phyloP scores from a whole-genome alignment of 192 early-diverging fungal species.

The Mortierella alpina region DNA sequence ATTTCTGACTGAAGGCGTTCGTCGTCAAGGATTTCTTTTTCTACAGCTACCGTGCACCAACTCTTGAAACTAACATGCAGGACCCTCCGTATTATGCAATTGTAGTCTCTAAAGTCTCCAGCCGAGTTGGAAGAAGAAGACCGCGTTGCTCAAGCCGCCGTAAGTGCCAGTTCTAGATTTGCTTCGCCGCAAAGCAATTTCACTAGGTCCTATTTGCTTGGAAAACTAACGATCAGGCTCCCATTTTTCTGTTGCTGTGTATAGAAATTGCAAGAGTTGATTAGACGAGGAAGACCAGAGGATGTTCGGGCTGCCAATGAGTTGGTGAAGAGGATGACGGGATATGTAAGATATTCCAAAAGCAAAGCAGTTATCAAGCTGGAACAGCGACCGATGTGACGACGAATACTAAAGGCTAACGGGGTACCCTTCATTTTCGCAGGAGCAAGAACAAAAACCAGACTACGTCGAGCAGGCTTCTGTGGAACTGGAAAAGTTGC shows the following conservation, averaged over 20 bases:
- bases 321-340: slow-evolving; percentile 98
- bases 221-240: background rate
- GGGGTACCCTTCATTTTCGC: background rate
- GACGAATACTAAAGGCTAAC: background rate
- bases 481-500: slow-evolving; percentile 83
- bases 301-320: slow-evolving; percentile 96
- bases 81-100: background rate
- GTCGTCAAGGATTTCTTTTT: background rate
- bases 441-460: slow-evolving; percentile 73
- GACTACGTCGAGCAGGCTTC: slow-evolving; percentile 90
- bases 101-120: slow-evolving; percentile 84
- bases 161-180: slow-evolving; percentile 46
- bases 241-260: background rate
- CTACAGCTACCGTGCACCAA: background rate
- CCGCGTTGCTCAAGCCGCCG: slow-evolving; percentile 82
- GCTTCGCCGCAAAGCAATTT: background rate
- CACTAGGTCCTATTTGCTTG: too few relatives aligned
- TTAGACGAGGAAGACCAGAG: slow-evolving; percentile 92
- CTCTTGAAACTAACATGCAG: too few relatives aligned
- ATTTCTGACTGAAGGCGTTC: background rate
- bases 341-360: slow-evolving; percentile 74
- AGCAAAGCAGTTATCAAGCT: background rate
- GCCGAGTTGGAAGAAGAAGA: slow-evolving; percentile 98
- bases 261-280: slow-evolving; percentile 95
- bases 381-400: background rate